Percentiles rank a stretch among this genome's conserved stretches.
These are phyloP conservation scores for Solanum rostratum DNA, from an alignment of 257 asterid species.

Conservation along the genomic window DNA sequence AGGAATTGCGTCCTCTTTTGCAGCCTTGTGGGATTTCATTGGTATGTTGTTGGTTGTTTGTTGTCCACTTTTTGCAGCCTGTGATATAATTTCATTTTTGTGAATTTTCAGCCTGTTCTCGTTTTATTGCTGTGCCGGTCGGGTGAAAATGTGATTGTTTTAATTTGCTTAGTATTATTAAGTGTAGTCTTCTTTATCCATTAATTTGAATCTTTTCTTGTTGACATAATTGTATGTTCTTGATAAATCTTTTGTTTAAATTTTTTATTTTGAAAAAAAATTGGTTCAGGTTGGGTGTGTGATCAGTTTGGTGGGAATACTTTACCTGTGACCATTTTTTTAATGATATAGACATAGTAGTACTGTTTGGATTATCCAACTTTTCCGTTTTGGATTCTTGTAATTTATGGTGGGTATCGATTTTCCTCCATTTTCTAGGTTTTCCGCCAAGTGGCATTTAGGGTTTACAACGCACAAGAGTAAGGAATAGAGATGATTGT, in stretches of 20 bases:
- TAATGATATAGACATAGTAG: too few species aligned
- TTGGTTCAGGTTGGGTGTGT: too few species aligned
- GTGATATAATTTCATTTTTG: neutral
- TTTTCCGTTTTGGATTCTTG: neutral
- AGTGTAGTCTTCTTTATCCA: neutral
- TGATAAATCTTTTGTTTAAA: too few species aligned
- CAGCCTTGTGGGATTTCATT: too few species aligned
- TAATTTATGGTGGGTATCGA: neutral
- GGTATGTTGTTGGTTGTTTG: too few species aligned
- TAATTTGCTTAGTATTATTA: neutral
- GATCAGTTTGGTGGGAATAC: too few species aligned
- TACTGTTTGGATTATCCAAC: too few species aligned
- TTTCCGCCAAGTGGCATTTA: neutral
- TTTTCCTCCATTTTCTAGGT: neutral
- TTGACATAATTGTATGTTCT: too few species aligned
- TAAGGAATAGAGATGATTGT: neutral
- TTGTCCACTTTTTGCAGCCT: neutral
- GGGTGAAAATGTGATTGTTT: neutral
- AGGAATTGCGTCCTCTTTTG: too few species aligned
- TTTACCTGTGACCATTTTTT: too few species aligned
- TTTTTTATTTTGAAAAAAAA: too few species aligned
- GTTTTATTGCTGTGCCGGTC: neutral
- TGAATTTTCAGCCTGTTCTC: neutral
- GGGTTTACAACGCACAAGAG: neutral
- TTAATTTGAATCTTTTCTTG: too few species aligned